Conservation (phyloP, 257 asterid genomes). For the Striga asiatica region DNA sequence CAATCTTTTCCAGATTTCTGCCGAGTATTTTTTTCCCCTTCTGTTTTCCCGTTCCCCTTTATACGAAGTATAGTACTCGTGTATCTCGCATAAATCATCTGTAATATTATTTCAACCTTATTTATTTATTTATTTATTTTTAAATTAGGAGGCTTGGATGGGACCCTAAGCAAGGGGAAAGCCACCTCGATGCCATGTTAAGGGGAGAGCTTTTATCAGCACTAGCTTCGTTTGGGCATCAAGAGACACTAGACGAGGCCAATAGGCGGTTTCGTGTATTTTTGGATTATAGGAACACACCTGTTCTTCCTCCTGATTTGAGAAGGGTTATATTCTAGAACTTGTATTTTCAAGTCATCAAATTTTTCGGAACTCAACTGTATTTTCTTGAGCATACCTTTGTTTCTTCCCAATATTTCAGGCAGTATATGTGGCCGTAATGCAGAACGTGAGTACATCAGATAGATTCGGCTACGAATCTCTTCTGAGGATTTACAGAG, state of each 20-base stretch:
- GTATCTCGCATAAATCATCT: not conserved
- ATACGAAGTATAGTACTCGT: not conserved
- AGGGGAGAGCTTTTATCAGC: slow-evolving; percentile 76
- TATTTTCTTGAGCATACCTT: slow-evolving; percentile 11
- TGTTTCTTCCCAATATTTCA: slow-evolving; percentile 23
- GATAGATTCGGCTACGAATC: slow-evolving; percentile 68
- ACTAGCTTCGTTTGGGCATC: slow-evolving; percentile 63
- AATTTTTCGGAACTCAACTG: slow-evolving; percentile 2
- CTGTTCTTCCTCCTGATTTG: slow-evolving; percentile 85
- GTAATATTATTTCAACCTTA: too few relatives aligned
- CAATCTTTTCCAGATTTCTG: slow-evolving; percentile 76
- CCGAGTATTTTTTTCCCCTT: slow-evolving; percentile 55
- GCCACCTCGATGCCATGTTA: slow-evolving; percentile 89
- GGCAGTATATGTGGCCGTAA: slow-evolving; percentile 80
- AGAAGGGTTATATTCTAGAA: slow-evolving; percentile 45
- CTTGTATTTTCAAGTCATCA: slow-evolving; percentile 5
- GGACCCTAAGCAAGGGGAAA: slow-evolving; percentile 90
- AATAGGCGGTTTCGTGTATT: slow-evolving; percentile 54
- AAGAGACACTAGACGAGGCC: slow-evolving; percentile 57
- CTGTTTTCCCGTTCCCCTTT: slow-evolving; percentile 1
- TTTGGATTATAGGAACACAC: slow-evolving; percentile 55
- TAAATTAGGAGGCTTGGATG: slow-evolving; percentile 77
- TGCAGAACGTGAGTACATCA: slow-evolving; percentile 49
- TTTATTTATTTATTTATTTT: slow-evolving; percentile 2
- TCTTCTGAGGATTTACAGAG: slow-evolving; percentile 64